These are phyloP conservation scores for Megacollybia marginata DNA, from an alignment of 768 basidiomycete genomes.

Conservation along the genomic window DNA sequence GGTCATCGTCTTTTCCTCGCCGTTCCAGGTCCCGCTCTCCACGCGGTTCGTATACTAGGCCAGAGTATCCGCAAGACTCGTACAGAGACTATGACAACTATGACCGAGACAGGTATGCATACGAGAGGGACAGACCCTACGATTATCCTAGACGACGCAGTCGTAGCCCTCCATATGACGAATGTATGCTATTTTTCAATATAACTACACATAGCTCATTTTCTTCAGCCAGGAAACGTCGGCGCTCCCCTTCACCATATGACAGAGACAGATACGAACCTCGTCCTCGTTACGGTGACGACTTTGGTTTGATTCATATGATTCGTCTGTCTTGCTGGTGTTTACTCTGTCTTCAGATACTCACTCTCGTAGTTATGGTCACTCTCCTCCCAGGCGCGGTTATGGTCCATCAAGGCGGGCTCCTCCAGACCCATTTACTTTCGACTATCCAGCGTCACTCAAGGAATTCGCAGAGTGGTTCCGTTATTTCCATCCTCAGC, in stretches of 20 bases:
- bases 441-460: constrained; percentile 74
- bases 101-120: constrained; percentile 65
- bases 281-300: constrained; percentile 74
- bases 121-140: constrained; percentile 48
- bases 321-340: neutral
- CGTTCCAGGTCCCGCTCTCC: constrained; percentile 75
- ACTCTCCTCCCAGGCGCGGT: constrained; percentile 59
- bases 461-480: constrained; percentile 91
- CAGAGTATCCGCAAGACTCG: constrained; percentile 46
- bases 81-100: constrained; percentile 68
- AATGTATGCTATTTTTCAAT: constrained; percentile 36
- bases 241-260: constrained; percentile 74
- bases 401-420: constrained; percentile 48
- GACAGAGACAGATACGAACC: constrained; percentile 81
- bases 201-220: constrained; percentile 6
- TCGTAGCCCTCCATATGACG: constrained; percentile 67
- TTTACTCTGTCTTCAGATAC: constrained; percentile 36
- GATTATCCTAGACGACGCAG: constrained; percentile 67
- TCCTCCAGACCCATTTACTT: constrained; percentile 73
- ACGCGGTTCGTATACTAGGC: constrained; percentile 51
- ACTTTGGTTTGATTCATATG: constrained; percentile 53
- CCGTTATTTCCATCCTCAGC: constrained; percentile 64
- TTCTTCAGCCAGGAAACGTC: constrained; percentile 59
- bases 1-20: constrained; percentile 70
- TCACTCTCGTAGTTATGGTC: constrained; percentile 58